Conservation (phyloP, 1,284 basidiomycete genomes). For the Pseudozyma hubeiensis region DNA sequence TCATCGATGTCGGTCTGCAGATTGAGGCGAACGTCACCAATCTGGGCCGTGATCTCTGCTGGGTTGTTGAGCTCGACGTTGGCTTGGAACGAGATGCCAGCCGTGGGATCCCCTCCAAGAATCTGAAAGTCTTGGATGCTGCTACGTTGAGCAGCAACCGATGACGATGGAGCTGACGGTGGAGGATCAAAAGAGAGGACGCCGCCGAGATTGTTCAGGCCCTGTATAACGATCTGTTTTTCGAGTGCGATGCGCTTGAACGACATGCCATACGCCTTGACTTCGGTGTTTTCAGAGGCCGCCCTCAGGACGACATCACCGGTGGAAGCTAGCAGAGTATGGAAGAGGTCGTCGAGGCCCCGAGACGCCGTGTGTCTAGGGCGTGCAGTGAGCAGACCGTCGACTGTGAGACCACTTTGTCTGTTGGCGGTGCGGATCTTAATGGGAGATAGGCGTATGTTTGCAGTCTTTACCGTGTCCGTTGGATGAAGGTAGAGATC, state of each 20-base stretch:
- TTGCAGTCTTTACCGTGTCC: conserved; percentile 25
- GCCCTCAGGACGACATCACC: conserved; percentile 17
- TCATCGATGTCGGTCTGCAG: conserved; percentile 40
- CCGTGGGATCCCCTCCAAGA: conserved; percentile 34
- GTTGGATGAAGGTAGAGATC: conserved; percentile 32
- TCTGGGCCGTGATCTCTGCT: conserved; percentile 22
- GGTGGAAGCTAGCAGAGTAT: conserved; percentile 19
- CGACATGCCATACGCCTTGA: conserved; percentile 57
- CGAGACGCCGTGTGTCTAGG: neutral
- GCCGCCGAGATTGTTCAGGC: conserved; percentile 47
- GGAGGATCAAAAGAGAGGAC: conserved; percentile 22
- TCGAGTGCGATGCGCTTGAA: conserved; percentile 49
- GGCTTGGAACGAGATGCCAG: conserved; percentile 49
- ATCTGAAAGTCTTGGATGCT: conserved; percentile 44
- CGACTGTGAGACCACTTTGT: conserved; percentile 19
- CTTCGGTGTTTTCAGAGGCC: conserved; percentile 28
- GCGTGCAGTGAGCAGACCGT: conserved; percentile 14
- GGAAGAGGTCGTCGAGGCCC: conserved; percentile 33
- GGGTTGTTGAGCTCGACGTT: conserved; percentile 43
- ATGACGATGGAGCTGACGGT: neutral
- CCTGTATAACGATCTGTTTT: conserved; percentile 44
- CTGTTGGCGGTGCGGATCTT: conserved; percentile 32
- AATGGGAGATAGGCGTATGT: conserved; percentile 29
- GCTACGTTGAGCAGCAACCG: conserved; percentile 9
- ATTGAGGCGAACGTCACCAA: conserved; percentile 29